Conservation (phyloP, 805 yeast genomes). For the Candida morakotiae region DNA sequence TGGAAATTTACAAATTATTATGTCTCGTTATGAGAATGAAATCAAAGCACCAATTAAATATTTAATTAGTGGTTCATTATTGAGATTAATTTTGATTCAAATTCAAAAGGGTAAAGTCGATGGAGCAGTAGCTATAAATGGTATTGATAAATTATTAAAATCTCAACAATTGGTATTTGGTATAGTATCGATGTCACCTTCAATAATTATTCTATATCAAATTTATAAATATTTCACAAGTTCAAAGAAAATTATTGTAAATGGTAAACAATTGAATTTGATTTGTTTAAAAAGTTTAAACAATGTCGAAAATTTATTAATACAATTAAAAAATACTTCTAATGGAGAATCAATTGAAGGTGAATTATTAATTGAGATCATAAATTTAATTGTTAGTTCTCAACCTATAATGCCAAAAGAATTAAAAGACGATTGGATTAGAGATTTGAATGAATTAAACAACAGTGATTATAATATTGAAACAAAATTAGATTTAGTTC, state of each 20-base stretch:
- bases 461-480: slow-evolving; percentile 31
- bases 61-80: slow-evolving; percentile 61
- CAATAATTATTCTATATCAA: slow-evolving; percentile 55
- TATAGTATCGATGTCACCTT: slow-evolving; percentile 82
- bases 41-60: slow-evolving; percentile 65
- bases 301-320: slow-evolving; percentile 53
- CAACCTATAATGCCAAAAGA: slow-evolving; percentile 45
- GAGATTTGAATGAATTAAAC: slow-evolving; percentile 61
- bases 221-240: slow-evolving; percentile 33
- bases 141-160: slow-evolving; percentile 84
- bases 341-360: slow-evolving; percentile 43
- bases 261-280: slow-evolving; percentile 30
- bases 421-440: slow-evolving; percentile 51
- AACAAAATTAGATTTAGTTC: slow-evolving; percentile 44
- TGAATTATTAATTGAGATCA: slow-evolving; percentile 59
- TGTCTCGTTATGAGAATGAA: slow-evolving; percentile 77
- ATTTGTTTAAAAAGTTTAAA: slow-evolving; percentile 46
- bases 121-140: slow-evolving; percentile 83
- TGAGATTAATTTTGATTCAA: slow-evolving; percentile 80
- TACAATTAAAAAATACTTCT: slow-evolving; percentile 11
- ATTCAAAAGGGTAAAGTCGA: slow-evolving; percentile 96
- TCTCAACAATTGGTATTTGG: slow-evolving; percentile 95
- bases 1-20: slow-evolving; percentile 77
- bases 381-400: slow-evolving; percentile 52
- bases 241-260: slow-evolving; percentile 24